Evolutionary conservation across 495 filamentous ascomycete species (phyloP).

Genomic region (Aspergillus indologenus): DNA sequence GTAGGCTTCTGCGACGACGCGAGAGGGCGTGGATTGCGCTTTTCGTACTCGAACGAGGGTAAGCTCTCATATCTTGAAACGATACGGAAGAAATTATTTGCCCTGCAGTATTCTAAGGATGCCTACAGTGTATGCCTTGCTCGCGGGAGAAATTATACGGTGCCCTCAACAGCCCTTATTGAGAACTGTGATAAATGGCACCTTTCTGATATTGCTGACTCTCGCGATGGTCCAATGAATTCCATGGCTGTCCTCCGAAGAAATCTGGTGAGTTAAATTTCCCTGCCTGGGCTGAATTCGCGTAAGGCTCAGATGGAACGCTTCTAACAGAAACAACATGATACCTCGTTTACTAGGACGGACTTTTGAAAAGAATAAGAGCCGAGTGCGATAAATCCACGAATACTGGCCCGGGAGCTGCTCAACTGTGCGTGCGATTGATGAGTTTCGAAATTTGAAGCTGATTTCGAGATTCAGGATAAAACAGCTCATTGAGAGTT

Average conservation of each 20-base stretch:
- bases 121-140: constrained; percentile 60
- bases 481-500: constrained; percentile 57
- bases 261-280: constrained; percentile 51
- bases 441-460: not conserved
- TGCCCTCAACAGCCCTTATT: constrained; percentile 61
- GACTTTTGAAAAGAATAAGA: constrained; percentile 57
- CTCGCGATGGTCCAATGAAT: constrained; percentile 64
- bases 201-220: constrained; percentile 56
- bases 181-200: constrained; percentile 69
- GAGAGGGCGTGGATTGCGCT: constrained; percentile 69
- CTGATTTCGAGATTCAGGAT: constrained; percentile 40
- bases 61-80: constrained; percentile 9
- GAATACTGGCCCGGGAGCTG: constrained; percentile 51
- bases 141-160: constrained; percentile 63
- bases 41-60: constrained; percentile 72
- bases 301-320: not conserved
- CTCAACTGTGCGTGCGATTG: constrained; percentile 46
- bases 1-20: constrained; percentile 57
- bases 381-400: constrained; percentile 58
- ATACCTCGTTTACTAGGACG: constrained; percentile 43
- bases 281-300: too few species aligned
- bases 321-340: not conserved
- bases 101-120: not conserved
- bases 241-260: constrained; percentile 66
- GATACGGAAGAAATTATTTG: not conserved